phyloP scores from a whole-genome alignment of 352 stramenopile genomes.

The Phytophthora ramorum region DNA sequence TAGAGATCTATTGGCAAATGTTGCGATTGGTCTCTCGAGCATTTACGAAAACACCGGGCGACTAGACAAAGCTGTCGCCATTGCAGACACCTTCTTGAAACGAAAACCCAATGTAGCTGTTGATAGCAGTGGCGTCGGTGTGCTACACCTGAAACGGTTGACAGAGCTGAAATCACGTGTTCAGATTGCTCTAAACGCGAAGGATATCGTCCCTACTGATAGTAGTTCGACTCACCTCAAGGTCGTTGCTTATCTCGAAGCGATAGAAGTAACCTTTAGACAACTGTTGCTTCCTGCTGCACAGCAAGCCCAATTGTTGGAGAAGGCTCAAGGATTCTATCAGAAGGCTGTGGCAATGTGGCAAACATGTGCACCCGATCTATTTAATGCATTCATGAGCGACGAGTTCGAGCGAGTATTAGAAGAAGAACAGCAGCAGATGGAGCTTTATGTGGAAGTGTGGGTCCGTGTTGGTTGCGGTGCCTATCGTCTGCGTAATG shows the following conservation, averaged over 20 bases:
- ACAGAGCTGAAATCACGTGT: slow-evolving; percentile 68
- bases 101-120: slow-evolving; percentile 29
- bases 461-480: slow-evolving; percentile 75
- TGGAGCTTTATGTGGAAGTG: slow-evolving; percentile 73
- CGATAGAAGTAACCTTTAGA: slow-evolving; percentile 46
- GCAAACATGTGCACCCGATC: slow-evolving; percentile 44
- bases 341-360: slow-evolving; percentile 69
- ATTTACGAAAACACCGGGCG: slow-evolving; percentile 56
- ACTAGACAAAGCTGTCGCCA: slow-evolving; percentile 55
- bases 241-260: slow-evolving; percentile 60
- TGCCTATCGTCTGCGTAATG: slow-evolving; percentile 57
- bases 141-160: slow-evolving; percentile 65
- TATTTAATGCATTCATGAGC: slow-evolving; percentile 39
- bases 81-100: slow-evolving; percentile 69
- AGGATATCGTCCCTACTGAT: slow-evolving; percentile 64
- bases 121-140: slow-evolving; percentile 1
- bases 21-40: slow-evolving; percentile 58
- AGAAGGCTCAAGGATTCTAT: slow-evolving; percentile 61
- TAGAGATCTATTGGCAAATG: slow-evolving; percentile 54
- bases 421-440: slow-evolving; percentile 64
- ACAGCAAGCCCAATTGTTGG: slow-evolving; percentile 37
- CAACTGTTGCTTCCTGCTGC: slow-evolving; percentile 16
- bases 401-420: slow-evolving; percentile 29
- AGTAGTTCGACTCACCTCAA: slow-evolving; percentile 42
- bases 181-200: slow-evolving; percentile 74